Evolutionary conservation across 2,329 filamentous ascomycete species (phyloP), one percentile per base, ranked within the genome.

Genomic region (Fonsecaea multimorphosa): DNA sequence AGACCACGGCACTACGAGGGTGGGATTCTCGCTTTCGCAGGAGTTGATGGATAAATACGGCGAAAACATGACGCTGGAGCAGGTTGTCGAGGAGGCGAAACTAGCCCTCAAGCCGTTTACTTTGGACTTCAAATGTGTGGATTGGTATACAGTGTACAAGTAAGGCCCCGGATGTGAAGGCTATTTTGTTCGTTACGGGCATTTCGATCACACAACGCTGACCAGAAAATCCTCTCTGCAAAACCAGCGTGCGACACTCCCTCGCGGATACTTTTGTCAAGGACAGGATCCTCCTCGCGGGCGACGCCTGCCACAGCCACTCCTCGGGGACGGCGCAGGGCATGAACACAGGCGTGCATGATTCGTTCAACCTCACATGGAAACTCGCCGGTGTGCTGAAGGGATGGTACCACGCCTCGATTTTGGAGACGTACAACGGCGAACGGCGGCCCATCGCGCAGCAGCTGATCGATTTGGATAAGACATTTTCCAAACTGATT

Each of bases 261-360:
- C 19, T 58, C 11, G 55, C 36, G 1, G 55, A 58, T 19, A 58
- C 19, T n/a, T 58, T 58, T 19, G 55, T 58, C 19, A 24, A 58
- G 11, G 34, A 44, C 55, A 5, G 19, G n/a, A 38, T 58, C 7
- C 22, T 58, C 36, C 55, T 40, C 16, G 55, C 55, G 14, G 55
- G 55, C 16, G 55, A 58, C 36, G 32, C 55, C 36, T 58, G 55
- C 27, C 55, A 58, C 36, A 44, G 24, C 36, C 55, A 58, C 36
- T 58, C 55, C 16, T 55, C 53, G 22, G 34, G 53, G 53, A 55
- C 53, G 6, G 44, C 44, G 44, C 44, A 49, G 44, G 44, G 44
- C 44, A 49, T 55, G 31, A 55, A 55, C 22, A 55, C 53, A n/a
- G 53, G 53, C 31, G 34, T 55, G 12, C 31, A 36, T n/a, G 53